Percentiles rank a stretch among this genome's conserved stretches.
phyloP scores from a whole-genome alignment of 2,329 filamentous ascomycete species.

The Nemania sp. region DNA sequence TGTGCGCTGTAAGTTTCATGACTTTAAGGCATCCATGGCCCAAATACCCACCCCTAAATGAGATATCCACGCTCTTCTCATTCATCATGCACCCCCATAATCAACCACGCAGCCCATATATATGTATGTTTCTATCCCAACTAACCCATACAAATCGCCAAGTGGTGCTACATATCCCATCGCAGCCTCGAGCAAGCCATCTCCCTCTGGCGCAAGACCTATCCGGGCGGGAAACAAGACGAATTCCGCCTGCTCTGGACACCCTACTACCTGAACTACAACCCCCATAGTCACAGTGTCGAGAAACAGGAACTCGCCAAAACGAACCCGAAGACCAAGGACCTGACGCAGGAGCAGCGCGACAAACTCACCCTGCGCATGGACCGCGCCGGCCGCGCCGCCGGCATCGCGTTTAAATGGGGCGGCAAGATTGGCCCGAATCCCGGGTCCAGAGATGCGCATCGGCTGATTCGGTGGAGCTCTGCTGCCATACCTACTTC shows the following conservation, averaged over 20 bases:
- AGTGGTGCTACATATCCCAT: slow-evolving; percentile 17
- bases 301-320: slow-evolving; percentile 33
- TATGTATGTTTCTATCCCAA: neutral
- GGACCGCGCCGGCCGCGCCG: slow-evolving; percentile 35
- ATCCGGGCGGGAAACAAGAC: slow-evolving; percentile 42
- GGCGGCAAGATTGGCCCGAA: slow-evolving; percentile 40
- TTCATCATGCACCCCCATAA: no score
- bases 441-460: slow-evolving; percentile 41
- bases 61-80: no score
- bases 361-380: slow-evolving; percentile 27
- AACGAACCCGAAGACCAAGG: slow-evolving; percentile 30
- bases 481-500: slow-evolving; percentile 5
- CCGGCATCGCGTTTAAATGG: slow-evolving; percentile 42
- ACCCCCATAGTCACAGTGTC: slow-evolving; percentile 30
- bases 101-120: no score
- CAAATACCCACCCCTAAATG: no score
- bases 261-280: slow-evolving; percentile 44
- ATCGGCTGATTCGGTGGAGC: slow-evolving; percentile 39
- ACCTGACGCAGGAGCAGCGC: slow-evolving; percentile 31
- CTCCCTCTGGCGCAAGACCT: slow-evolving; percentile 43
- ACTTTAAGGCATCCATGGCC: no score
- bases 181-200: slow-evolving; percentile 30
- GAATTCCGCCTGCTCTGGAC: slow-evolving; percentile 34
- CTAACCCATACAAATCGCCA: neutral
- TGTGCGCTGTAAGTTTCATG: slow-evolving; percentile 6